Evolutionary conservation across 2,329 filamentous ascomycete species (phyloP).

Genomic region (Fonsecaea erecta): DNA sequence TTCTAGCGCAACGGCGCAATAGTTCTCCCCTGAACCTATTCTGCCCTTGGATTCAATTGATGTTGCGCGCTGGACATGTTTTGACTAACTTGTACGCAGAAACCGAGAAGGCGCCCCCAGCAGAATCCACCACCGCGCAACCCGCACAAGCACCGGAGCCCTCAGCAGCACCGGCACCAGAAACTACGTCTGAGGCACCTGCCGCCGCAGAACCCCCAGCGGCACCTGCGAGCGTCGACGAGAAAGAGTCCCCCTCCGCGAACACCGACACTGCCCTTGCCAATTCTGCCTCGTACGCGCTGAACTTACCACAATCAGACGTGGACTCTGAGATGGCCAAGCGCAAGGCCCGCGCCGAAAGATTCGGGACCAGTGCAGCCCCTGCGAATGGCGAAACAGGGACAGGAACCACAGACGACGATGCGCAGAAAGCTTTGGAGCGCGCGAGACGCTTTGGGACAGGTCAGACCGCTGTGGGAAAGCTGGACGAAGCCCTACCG

Average conservation of each 20-base stretch:
- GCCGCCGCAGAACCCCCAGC: conserved; percentile 39
- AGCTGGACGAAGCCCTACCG: conserved; percentile 52
- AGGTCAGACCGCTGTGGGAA: conserved; percentile 44
- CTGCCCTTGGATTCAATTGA: neutral
- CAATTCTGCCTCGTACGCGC: conserved; percentile 43
- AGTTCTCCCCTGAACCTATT: neutral
- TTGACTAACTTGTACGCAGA: conserved; percentile 9
- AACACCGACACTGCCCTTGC: conserved; percentile 31
- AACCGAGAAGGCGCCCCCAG: conserved; percentile 35
- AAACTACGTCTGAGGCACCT: conserved; percentile 30
- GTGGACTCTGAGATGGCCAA: conserved; percentile 54
- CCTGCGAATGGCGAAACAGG: conserved; percentile 23
- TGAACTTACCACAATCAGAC: conserved; percentile 50
- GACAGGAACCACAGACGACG: conserved; percentile 47
- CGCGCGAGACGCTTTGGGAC: conserved; percentile 53
- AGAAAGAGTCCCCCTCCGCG: conserved; percentile 22
- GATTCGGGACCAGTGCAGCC: conserved; percentile 49
- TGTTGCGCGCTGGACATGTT: neutral
- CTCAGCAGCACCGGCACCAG: conserved; percentile 27
- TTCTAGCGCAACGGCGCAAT: neutral
- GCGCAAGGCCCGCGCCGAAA: conserved; percentile 55
- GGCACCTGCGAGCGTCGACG: conserved; percentile 9
- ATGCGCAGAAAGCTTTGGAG: conserved; percentile 51
- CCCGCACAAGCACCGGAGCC: conserved; percentile 38
- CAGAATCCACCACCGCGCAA: conserved; percentile 41